A percentile compares a stretch with the other conserved stretches of the same genome.
These are phyloP conservation scores for Penicillium brasilianum DNA, from an alignment of 2,329 filamentous ascomycete species.

Conservation along the genomic window DNA sequence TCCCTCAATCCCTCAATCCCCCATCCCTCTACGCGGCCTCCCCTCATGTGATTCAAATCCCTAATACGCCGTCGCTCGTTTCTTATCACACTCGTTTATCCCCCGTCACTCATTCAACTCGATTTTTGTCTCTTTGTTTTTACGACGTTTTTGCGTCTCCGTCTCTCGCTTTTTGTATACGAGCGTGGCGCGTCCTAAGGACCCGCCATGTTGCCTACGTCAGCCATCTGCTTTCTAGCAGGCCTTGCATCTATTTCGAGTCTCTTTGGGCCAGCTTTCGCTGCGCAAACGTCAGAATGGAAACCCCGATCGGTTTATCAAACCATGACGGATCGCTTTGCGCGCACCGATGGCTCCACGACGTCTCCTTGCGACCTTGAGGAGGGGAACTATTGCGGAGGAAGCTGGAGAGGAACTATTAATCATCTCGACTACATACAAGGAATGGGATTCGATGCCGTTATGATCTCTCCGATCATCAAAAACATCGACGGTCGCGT, in stretches of 20 bases:
- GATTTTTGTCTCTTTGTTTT: background rate
- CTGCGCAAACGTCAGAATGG: conserved; percentile 43
- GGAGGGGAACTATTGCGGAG: conserved; percentile 54
- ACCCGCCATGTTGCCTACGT: conserved; percentile 17
- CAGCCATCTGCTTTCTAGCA: background rate
- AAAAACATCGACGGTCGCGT: conserved; percentile 45
- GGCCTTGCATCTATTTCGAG: conserved; percentile 7
- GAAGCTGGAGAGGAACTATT: conserved; percentile 57
- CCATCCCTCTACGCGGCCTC: background rate
- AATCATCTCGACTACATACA: conserved; percentile 58
- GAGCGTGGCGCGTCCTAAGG: conserved; percentile 2
- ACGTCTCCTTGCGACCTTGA: conserved; percentile 38
- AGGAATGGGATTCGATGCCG: conserved; percentile 55
- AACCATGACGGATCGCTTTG: conserved; percentile 54
- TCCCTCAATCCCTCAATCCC: too few relatives aligned
- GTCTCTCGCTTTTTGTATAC: background rate
- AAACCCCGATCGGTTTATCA: conserved; percentile 52
- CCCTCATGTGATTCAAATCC: background rate
- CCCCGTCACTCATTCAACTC: background rate
- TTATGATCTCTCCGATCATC: conserved; percentile 52
- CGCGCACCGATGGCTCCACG: conserved; percentile 47
- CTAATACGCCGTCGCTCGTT: background rate
- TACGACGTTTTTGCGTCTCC: background rate
- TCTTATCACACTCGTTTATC: background rate
- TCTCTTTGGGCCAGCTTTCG: conserved; percentile 21